Base-by-base conservation (phyloP, 2,329 filamentous ascomycete species). In the Paecilomyces sp. region DNA sequence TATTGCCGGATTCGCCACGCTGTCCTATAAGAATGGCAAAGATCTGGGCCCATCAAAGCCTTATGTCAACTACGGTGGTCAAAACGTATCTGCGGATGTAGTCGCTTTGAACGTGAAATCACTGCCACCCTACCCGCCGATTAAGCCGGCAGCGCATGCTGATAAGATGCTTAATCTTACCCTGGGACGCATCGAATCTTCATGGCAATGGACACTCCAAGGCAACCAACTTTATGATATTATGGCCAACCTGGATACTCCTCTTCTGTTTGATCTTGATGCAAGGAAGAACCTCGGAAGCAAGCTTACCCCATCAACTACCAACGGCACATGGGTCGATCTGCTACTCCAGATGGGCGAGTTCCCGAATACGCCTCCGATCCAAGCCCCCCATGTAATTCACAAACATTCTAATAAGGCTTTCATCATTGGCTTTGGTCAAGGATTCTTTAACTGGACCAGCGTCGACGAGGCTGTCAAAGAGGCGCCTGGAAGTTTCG, bases 31-130 rank as follows among this genome's bases (percentile, higher is more conserved):
- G 18, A 65, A 69, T 30, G 60, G 55, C 13, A 33, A 63, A 1
- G 61, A 64, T 25, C 54, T 41, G 0, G 36, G 28, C 1, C 56
- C 60, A 2, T 75, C 75, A 0, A 63, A 68, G 1, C 69, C 80
- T 0, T 81, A 74, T 58, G 80, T 85, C 61, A 77, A 80, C 64
- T 78, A 82, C 56, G 78, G 76, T 2, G 84, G 85, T 22, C 61
- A 61, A 6, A 77, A 77, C 1, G 65, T 75, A 0, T 76, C 78
- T 0, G 61, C 69, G 18, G 72, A 71, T 4, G 74, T 82, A 15
- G 68, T 71, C 18, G 65, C 79, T 47, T 80, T 84, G 68, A 65
- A 79, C 60, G 72, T 78, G 59, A 68, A 63, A 31, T 62, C 62
- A 1, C 77, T 79, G 36, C 71, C 70, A n/a, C 78, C 79, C 1